phyloP scores from a whole-genome alignment of 2,329 filamentous ascomycete genomes.

The Diplodia sapinea region DNA sequence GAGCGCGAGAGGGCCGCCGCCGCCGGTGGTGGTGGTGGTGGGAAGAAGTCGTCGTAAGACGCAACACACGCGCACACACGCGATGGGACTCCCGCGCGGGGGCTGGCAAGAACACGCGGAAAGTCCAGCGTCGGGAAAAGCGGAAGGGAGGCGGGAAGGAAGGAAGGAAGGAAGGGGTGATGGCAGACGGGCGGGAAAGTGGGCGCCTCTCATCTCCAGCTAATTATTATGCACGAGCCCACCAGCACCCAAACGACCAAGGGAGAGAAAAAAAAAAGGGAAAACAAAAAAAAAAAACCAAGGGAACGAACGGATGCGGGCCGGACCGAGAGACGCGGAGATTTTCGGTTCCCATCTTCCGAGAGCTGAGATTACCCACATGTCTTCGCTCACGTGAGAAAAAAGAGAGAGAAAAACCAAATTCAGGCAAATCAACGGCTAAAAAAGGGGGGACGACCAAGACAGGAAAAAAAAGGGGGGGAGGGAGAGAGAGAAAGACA shows the following conservation, averaged over 20 bases:
- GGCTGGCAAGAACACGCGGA: background rate
- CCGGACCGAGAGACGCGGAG: background rate
- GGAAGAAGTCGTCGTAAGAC: constrained; percentile 43
- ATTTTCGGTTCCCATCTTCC: background rate
- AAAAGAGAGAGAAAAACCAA: background rate
- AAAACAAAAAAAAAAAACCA: background rate
- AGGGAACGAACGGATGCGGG: background rate
- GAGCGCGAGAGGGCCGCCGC: constrained; percentile 57
- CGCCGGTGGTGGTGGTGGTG: constrained; percentile 4
- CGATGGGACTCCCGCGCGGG: no score
- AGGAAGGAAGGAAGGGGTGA: background rate
- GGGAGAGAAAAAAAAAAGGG: background rate
- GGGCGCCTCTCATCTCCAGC: background rate
- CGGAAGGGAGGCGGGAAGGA: no score
- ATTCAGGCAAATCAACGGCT: no score
- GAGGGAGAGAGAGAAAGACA: background rate
- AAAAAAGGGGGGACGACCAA: background rate
- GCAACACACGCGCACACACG: no score
- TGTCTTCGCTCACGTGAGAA: background rate
- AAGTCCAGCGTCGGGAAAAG: background rate
- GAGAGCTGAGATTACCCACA: background rate
- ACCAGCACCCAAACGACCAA: background rate
- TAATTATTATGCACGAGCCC: background rate
- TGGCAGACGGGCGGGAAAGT: background rate
- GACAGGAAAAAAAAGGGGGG: background rate